Percentiles rank a stretch among this genome's conserved stretches.
These are phyloP conservation scores for Lecanicillium sp. DNA, from an alignment of 2,329 filamentous ascomycete species.

Conservation along the genomic window DNA sequence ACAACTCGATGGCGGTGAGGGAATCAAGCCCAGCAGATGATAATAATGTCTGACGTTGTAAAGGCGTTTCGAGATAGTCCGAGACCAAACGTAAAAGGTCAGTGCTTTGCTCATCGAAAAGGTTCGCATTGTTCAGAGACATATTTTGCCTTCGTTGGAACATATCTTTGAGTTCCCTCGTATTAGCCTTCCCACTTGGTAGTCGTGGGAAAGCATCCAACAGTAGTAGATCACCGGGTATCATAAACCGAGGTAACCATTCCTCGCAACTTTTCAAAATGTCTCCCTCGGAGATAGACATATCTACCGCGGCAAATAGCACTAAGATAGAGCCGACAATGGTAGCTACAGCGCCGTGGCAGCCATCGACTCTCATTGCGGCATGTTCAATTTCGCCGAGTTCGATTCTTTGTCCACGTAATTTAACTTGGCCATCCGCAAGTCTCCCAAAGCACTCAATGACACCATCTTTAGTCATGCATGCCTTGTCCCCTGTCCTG, in stretches of 20 bases:
- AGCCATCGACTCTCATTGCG: constrained; percentile 49
- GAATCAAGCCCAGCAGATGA: constrained; percentile 41
- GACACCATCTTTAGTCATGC: constrained; percentile 55
- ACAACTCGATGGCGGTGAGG: constrained; percentile 37
- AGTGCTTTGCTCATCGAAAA: too few species aligned
- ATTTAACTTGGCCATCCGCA: constrained; percentile 72
- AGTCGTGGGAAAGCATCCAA: constrained; percentile 61
- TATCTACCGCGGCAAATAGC: constrained; percentile 58
- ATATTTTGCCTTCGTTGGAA: constrained; percentile 27
- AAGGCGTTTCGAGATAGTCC: too few species aligned
- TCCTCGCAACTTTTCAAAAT: constrained; percentile 54
- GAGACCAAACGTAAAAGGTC: too few species aligned
- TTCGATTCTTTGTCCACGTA: constrained; percentile 76
- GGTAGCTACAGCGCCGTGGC: constrained; percentile 57
- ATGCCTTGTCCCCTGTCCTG: constrained; percentile 76
- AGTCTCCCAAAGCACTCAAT: constrained; percentile 82
- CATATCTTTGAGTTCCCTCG: constrained; percentile 49
- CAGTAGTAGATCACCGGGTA: constrained; percentile 64
- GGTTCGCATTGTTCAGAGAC: too few species aligned
- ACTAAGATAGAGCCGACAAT: constrained; percentile 64
- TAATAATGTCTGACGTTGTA: background rate
- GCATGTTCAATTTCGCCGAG: constrained; percentile 72
- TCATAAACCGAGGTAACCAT: constrained; percentile 79
- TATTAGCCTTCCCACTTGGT: constrained; percentile 77
- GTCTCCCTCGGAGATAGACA: constrained; percentile 21